Evolutionary conservation across 2,329 filamentous ascomycete genomes (phyloP).

Genomic region (Biscogniauxia sp.): DNA sequence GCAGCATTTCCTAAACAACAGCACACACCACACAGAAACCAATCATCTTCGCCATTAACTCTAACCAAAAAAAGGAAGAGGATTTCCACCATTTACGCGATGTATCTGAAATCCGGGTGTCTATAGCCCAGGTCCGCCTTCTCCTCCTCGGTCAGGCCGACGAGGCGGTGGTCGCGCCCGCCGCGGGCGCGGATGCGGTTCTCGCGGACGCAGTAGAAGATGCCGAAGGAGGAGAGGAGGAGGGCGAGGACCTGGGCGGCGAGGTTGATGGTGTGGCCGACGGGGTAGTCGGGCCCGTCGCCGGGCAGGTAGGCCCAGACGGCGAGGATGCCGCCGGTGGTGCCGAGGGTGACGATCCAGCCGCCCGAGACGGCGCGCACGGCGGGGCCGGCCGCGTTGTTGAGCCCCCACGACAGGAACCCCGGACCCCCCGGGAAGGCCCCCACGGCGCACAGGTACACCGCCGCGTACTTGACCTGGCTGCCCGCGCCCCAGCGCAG

Average conservation of each 20-base stretch:
- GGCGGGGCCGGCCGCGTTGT: slow-evolving; percentile 56
- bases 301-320: slow-evolving; percentile 51
- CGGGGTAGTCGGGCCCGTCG: slow-evolving; percentile 46
- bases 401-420: slow-evolving; percentile 57
- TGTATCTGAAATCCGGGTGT: slow-evolving; percentile 57
- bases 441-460: slow-evolving; percentile 55
- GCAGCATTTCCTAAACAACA: too few relatives aligned
- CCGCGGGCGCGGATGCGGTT: slow-evolving; percentile 48
- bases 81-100: slow-evolving; percentile 38
- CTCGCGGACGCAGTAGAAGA: slow-evolving; percentile 53
- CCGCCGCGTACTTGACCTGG: slow-evolving; percentile 44
- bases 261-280: slow-evolving; percentile 57
- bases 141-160: slow-evolving; percentile 46
- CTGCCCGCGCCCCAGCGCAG: slow-evolving; percentile 42
- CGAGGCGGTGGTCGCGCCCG: slow-evolving; percentile 47
- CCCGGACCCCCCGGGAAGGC: slow-evolving; percentile 58
- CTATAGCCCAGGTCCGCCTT: slow-evolving; percentile 48
- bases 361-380: slow-evolving; percentile 54
- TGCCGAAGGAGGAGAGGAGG: slow-evolving; percentile 45
- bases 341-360: slow-evolving; percentile 55
- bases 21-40: too few relatives aligned
- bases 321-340: slow-evolving; percentile 55
- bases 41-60: too few relatives aligned
- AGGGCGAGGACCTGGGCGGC: slow-evolving; percentile 45
- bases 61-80: too few relatives aligned